Base-by-base conservation (phyloP, 2,329 filamentous ascomycete genomes). In the Ophiocordyceps polyrhachis-furcata region DNA sequence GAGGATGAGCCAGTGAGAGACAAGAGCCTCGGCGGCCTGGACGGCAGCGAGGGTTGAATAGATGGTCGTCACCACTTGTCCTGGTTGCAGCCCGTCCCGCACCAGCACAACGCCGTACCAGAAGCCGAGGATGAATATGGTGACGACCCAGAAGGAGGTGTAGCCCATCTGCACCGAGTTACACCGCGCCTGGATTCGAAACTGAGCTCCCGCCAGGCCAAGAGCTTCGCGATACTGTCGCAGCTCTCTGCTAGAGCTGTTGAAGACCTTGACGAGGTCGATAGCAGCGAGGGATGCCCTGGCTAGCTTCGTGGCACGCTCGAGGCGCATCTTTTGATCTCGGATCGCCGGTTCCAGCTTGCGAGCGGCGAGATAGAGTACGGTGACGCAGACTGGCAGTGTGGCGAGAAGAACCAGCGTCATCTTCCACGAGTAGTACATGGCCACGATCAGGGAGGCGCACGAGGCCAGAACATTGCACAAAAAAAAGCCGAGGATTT, bases 71-170 rank as follows among this genome's bases (percentile, higher is more conserved):
- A 95, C 60, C 3, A 93, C 74, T 45, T 80, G 67, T 0, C 80
- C 83, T 0, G 84, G 65, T 12, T 66, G 68, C 13, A 75, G 63
- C 1, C 76, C 76, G 1, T 71, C 61, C 11, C 69, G 66, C 11
- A 91, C 77, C 2, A 94, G 69, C 1, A 74, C 65, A 25, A 81
- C 73, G 0, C 87, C 88, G 52, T 88, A 93, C 76, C 84, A 94
- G 55, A 96, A 95, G 0, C 87, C 88, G 46, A 87, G 73, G 0
- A 93, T 80, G 51, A 96, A 95, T 57, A 95, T 78, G 2, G 69
- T 70, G 4, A 86, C 72, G 28, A 81, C 78, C 65, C 87, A 78
- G 51, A 93, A 74, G 42, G 81, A 79, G 44, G 84, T 70, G 42
- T 82, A 73, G 0, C 79, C 79, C 55, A 83, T 77, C 55, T 94